Conservation (phyloP, 2,329 filamentous ascomycete genomes). For the Xylaria sp. region DNA sequence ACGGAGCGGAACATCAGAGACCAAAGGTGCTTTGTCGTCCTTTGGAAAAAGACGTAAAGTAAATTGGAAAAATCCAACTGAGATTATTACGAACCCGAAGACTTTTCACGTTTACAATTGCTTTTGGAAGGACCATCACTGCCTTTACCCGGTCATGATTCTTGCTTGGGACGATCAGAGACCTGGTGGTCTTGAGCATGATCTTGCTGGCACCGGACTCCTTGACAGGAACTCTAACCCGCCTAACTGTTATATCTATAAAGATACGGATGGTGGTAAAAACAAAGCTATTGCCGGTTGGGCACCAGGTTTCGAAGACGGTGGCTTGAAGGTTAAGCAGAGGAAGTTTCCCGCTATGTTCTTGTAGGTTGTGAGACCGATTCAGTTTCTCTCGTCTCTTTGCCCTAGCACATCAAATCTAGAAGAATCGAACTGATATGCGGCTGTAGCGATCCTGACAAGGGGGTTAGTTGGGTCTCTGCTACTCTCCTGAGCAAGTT, state of each 20-base stretch:
- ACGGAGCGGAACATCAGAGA: not conserved
- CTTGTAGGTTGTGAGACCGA: constrained; percentile 39
- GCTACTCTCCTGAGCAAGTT: constrained; percentile 40
- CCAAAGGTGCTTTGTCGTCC: not conserved
- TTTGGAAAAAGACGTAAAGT: not conserved
- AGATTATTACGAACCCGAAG: constrained; percentile 41
- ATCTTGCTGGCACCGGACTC: constrained; percentile 47
- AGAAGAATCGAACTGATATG: constrained; percentile 6
- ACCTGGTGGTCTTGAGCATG: constrained; percentile 44
- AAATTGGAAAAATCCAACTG: not conserved
- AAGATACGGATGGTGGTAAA: constrained; percentile 16
- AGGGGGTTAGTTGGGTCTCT: constrained; percentile 43
- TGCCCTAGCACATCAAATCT: not conserved
- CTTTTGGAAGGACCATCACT: constrained; percentile 43
- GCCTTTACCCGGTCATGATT: constrained; percentile 51
- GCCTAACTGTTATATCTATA: constrained; percentile 51
- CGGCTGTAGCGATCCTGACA: constrained; percentile 40
- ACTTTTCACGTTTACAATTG: constrained; percentile 50
- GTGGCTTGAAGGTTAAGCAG: constrained; percentile 46
- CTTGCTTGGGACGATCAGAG: constrained; percentile 50
- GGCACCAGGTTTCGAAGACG: constrained; percentile 51
- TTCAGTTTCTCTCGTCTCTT: not conserved
- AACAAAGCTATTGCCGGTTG: constrained; percentile 49
- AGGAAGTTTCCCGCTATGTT: constrained; percentile 55
- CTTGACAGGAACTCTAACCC: constrained; percentile 40